A percentile compares a stretch with the other conserved stretches of the same genome.
Conservation (phyloP, 495 filamentous ascomycete genomes). For the Daldinia concentrica region DNA sequence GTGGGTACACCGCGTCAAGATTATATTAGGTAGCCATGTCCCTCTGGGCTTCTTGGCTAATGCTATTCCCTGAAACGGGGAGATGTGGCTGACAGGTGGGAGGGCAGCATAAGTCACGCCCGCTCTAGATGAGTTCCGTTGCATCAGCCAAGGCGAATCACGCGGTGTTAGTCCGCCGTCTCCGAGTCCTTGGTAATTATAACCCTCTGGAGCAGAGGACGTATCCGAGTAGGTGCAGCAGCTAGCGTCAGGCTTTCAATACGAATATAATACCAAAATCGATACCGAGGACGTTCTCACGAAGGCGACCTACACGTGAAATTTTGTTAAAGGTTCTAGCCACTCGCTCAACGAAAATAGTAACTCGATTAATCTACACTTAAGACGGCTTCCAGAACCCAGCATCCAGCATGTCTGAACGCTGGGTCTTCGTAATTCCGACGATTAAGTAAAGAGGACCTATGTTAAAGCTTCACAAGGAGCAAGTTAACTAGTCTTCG, state of each 20-base stretch:
- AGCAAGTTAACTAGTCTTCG: slow-evolving; percentile 9
- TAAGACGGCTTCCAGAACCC: not conserved
- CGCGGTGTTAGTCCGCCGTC: slow-evolving; percentile 5
- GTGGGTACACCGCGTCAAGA: not conserved
- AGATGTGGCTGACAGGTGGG: slow-evolving; percentile 16
- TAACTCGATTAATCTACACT: slow-evolving; percentile 2
- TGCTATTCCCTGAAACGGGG: slow-evolving; percentile 12
- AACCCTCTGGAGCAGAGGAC: slow-evolving; percentile 3
- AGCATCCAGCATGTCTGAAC: slow-evolving; percentile 1
- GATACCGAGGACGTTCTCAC: slow-evolving; percentile 21
- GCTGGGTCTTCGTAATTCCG: slow-evolving; percentile 1
- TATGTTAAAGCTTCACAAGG: not conserved
- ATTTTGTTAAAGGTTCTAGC: not conserved
- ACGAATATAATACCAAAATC: slow-evolving; percentile 23
- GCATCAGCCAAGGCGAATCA: slow-evolving; percentile 35
- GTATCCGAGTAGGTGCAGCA: slow-evolving; percentile 3
- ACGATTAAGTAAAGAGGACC: not conserved
- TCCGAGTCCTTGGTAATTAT: slow-evolving; percentile 4
- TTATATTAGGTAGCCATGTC: slow-evolving; percentile 1
- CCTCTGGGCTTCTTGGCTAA: slow-evolving; percentile 2
- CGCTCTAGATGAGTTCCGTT: slow-evolving; percentile 7
- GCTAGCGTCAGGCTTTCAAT: slow-evolving; percentile 4
- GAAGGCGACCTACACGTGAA: slow-evolving; percentile 10
- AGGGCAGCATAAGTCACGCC: not conserved
- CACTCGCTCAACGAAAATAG: not conserved